phyloP scores from a whole-genome alignment of 2,329 filamentous ascomycete species.

The Helotiales sp. region DNA sequence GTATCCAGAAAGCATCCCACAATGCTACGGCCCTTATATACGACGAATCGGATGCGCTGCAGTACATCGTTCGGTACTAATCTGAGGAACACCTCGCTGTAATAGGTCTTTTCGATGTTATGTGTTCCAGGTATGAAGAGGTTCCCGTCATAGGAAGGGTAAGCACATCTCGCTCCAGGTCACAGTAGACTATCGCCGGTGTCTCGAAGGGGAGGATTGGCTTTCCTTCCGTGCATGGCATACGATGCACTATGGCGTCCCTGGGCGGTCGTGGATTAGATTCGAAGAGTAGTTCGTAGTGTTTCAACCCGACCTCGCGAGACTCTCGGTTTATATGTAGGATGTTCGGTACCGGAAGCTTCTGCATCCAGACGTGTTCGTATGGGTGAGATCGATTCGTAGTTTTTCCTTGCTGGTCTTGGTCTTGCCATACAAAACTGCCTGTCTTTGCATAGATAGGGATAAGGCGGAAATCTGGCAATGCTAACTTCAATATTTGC shows the following conservation, averaged over 20 bases:
- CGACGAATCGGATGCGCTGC: background rate
- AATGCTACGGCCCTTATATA: background rate
- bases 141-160: background rate
- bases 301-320: background rate
- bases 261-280: background rate
- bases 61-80: background rate
- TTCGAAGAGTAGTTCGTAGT: background rate
- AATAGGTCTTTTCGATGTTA: background rate
- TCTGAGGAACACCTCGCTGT: background rate
- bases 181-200: background rate
- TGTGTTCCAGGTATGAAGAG: background rate
- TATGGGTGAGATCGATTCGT: conserved; percentile 47
- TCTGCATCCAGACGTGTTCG: background rate
- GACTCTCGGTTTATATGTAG: background rate
- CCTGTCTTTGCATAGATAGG: background rate
- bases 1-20: background rate
- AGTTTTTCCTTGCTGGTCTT: background rate
- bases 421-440: background rate
- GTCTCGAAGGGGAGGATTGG: background rate
- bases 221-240: background rate
- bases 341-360: background rate
- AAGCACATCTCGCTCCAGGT: background rate
- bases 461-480: background rate
- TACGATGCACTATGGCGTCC: background rate
- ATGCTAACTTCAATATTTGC: background rate